Conservation (phyloP, 257 asterid species). For the Fraxinus cuspidata region DNA sequence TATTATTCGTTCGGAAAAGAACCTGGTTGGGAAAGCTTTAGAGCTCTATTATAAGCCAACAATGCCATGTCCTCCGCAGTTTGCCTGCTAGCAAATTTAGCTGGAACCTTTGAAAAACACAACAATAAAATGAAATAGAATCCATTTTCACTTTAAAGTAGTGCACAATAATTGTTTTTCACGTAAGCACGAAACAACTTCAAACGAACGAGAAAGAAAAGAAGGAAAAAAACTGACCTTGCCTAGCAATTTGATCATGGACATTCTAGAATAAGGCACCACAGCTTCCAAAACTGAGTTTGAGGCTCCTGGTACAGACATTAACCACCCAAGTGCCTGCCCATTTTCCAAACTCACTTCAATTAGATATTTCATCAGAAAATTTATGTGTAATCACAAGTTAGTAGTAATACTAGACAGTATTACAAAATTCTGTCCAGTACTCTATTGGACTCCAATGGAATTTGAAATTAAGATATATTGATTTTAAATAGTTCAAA, state of each 20-base stretch:
- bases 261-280: conserved; percentile 87
- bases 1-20: not conserved
- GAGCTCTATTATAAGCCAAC: conserved; percentile 87
- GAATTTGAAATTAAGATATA: not conserved
- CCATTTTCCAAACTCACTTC: conserved; percentile 23
- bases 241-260: conserved; percentile 81
- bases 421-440: no score
- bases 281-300: conserved; percentile 75
- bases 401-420: not conserved
- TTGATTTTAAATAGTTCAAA: not conserved
- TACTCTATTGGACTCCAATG: not conserved
- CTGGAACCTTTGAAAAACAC: conserved; percentile 53
- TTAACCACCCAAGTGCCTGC: conserved; percentile 89
- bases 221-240: conserved; percentile 42
- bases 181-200: not conserved
- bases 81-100: conserved; percentile 59
- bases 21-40: conserved; percentile 84
- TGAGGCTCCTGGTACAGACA: conserved; percentile 96
- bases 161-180: not conserved
- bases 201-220: not conserved
- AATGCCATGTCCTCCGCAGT: conserved; percentile 91
- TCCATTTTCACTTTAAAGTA: not conserved
- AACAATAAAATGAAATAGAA: not conserved
- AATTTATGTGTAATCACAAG: not conserved
- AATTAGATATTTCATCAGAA: conserved; percentile 36